These are phyloP conservation scores for Ocimum tenuiflorum DNA, from an alignment of 257 asterid genomes.

Conservation along the genomic window DNA sequence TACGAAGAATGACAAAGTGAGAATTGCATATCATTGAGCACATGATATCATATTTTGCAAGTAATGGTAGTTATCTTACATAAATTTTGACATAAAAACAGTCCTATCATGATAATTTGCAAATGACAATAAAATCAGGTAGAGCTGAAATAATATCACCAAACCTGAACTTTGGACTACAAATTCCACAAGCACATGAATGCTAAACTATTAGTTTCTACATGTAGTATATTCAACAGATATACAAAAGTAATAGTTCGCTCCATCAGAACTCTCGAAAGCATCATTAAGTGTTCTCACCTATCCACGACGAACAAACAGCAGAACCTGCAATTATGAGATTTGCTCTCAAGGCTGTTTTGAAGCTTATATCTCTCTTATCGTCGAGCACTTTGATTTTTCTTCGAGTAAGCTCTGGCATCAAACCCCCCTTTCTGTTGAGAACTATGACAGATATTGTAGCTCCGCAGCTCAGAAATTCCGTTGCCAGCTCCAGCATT, in stretches of 20 bases:
- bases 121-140: neutral
- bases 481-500: conserved; percentile 95
- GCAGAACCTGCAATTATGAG: conserved; percentile 97
- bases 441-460: conserved; percentile 72
- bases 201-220: neutral
- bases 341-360: conserved; percentile 88
- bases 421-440: conserved; percentile 77
- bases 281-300: conserved; percentile 36
- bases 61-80: neutral
- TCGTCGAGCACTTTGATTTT: conserved; percentile 86
- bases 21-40: neutral
- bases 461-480: conserved; percentile 96
- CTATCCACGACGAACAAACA: conserved; percentile 91
- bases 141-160: neutral
- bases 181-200: neutral
- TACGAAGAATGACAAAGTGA: neutral
- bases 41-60: neutral
- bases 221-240: neutral
- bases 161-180: neutral
- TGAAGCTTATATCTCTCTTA: conserved; percentile 72
- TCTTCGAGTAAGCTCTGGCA: conserved; percentile 77
- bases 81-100: neutral
- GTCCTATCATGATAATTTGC: neutral
- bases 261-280: neutral
- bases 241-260: too few species aligned